These are phyloP conservation scores for Coprinopsis cinerea DNA, from an alignment of 768 basidiomycete species.

Conservation along the genomic window DNA sequence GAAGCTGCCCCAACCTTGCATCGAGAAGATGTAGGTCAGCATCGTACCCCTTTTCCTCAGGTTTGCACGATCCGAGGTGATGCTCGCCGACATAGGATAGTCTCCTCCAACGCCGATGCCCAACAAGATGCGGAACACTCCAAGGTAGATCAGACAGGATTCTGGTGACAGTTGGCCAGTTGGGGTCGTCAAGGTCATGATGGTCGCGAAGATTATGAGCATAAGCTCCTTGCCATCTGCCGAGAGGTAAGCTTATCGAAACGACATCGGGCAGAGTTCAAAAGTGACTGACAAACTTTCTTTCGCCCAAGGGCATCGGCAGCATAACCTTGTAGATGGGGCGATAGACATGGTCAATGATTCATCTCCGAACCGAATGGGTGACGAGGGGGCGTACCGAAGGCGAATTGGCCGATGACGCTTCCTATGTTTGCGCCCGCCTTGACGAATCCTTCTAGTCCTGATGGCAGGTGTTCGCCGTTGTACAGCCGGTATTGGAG, in stretches of 20 bases:
- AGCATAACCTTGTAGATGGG: slow-evolving; percentile 43
- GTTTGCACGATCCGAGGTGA: slow-evolving; percentile 62
- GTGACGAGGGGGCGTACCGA: slow-evolving; percentile 36
- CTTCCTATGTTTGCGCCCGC: slow-evolving; percentile 68
- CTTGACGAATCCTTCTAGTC: slow-evolving; percentile 56
- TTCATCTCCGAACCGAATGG: neutral
- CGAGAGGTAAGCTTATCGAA: slow-evolving; percentile 3
- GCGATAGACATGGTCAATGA: neutral
- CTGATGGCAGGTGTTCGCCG: slow-evolving; percentile 42
- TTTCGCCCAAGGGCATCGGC: slow-evolving; percentile 68
- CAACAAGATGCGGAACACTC: slow-evolving; percentile 63
- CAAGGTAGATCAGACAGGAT: slow-evolving; percentile 54
- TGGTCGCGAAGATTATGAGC: slow-evolving; percentile 75
- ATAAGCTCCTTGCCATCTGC: slow-evolving; percentile 74
- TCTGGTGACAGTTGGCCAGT: slow-evolving; percentile 53
- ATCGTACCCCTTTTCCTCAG: slow-evolving; percentile 61
- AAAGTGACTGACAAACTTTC: slow-evolving; percentile 43
- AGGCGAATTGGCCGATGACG: slow-evolving; percentile 63
- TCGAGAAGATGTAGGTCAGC: slow-evolving; percentile 71
- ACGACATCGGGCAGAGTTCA: neutral
- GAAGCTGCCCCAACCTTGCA: slow-evolving; percentile 75
- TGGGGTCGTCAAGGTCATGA: slow-evolving; percentile 60
- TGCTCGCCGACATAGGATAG: slow-evolving; percentile 70
- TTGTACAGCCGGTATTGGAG: slow-evolving; percentile 59
- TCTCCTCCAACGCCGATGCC: slow-evolving; percentile 79